Evolutionary conservation across 2,329 filamentous ascomycete species (phyloP), one percentile per base, ranked within the genome.

Genomic region (Alternaria ethzedia): DNA sequence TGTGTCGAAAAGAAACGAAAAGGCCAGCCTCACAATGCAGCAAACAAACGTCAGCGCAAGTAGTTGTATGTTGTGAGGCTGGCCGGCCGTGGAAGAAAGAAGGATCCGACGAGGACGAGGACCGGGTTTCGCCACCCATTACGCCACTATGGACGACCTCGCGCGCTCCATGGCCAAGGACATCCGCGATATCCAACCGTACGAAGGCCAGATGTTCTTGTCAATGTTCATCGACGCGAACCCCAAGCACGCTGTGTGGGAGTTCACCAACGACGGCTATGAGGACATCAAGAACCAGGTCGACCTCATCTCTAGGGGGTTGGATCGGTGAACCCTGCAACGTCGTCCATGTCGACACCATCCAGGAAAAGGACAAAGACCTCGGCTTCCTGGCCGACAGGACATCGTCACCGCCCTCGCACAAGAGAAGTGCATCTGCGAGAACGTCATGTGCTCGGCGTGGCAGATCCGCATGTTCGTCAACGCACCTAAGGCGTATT

Each of bases 381-480:
- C 64, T 74, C 5, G 68, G 70, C 59, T 79, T 41, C 67, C 65
- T 25, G 72, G 65, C 4, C 68, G 68, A 75, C 8, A 75, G 75
- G 32, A n/a, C 30, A 70, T 79, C 54, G 69, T 79, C 17, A 57
- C 61, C 13, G 76, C 72, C 2, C 69, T 78, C 3, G 70, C 75
- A 65, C 70, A 75, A 45, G 76, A 79, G 56, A 79, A 78, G 66
- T 78, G 76, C 1, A 77, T 79, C 17, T 78, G 77, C 57, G 77
- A 79, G 43, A 77, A 79, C 54, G 75, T 79, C 15, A 77, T 79
- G 70, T 73, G 68, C 59, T 78, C 76, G 1, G 75, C 75, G 4
- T 74, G 73, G 45, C 75, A 78, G 59, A 77, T 78, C 46, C 69
- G 77, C 11, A 79, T 79, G 76, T 79, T 79, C 46, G 75, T 79